Evolutionary conservation across 257 asterid species (phyloP).

Genomic region (Nicotiana obtusifolia): DNA sequence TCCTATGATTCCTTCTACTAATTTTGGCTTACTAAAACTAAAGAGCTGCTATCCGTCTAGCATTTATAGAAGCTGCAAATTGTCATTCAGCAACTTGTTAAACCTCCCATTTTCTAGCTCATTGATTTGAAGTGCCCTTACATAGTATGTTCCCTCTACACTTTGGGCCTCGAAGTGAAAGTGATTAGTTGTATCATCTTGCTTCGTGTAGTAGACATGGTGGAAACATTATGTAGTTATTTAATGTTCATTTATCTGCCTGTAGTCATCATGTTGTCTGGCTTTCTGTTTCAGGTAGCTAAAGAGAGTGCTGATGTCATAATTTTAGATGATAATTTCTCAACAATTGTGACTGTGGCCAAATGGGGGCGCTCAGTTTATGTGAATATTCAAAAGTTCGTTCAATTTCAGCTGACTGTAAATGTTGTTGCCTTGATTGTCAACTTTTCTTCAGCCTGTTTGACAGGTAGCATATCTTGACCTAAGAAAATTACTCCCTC

Average conservation of each 20-base stretch:
- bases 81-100: not conserved
- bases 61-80: not conserved
- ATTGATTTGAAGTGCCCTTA: not conserved
- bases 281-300: slow-evolving; percentile 58
- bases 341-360: slow-evolving; percentile 92
- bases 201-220: not conserved
- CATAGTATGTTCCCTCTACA: not conserved
- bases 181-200: not conserved
- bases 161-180: not conserved
- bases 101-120: not conserved
- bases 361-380: slow-evolving; percentile 98
- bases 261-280: not conserved
- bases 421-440: slow-evolving; percentile 91
- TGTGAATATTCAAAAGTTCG: slow-evolving; percentile 86
- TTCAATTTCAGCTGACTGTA: slow-evolving; percentile 92
- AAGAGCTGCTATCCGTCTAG: not conserved
- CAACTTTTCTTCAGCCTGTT: slow-evolving; percentile 95
- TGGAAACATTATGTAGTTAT: not conserved
- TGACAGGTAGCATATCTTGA: slow-evolving; percentile 51
- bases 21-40: not conserved
- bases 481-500: not conserved
- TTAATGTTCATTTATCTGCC: not conserved
- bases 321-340: slow-evolving; percentile 89
- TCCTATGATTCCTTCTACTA: not conserved
- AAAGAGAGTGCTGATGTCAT: slow-evolving; percentile 98